Percentiles rank a stretch among this genome's conserved stretches.
phyloP scores from a whole-genome alignment of 2,329 filamentous ascomycete genomes.

The Calonectria pteridis region DNA sequence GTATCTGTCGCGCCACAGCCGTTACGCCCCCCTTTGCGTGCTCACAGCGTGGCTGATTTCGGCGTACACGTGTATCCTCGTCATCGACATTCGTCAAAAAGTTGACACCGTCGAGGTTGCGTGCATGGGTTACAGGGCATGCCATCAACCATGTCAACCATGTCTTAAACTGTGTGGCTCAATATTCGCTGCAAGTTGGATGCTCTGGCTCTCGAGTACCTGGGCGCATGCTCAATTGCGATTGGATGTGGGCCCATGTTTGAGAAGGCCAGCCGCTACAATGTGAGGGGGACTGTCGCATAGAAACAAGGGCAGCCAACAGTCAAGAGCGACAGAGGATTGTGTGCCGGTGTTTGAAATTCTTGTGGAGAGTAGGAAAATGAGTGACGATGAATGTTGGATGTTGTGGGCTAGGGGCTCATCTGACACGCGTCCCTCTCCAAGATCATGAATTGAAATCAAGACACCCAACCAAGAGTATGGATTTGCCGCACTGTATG shows the following conservation, averaged over 20 bases:
- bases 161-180: background rate
- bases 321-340: background rate
- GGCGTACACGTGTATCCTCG: conserved; percentile 1
- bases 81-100: background rate
- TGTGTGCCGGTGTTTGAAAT: background rate
- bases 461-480: background rate
- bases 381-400: conserved; percentile 8
- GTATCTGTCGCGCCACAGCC: conserved; percentile 6
- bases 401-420: conserved; percentile 29
- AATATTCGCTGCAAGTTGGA: background rate
- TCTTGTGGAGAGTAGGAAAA: background rate
- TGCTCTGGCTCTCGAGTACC: background rate
- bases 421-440: conserved; percentile 42
- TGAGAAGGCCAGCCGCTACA: background rate
- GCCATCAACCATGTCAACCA: background rate
- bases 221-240: background rate
- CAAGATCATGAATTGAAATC: conserved; percentile 24
- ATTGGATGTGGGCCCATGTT: conserved; percentile 13
- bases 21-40: background rate
- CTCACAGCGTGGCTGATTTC: background rate
- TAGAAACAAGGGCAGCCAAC: conserved; percentile 5
- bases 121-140: background rate
- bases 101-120: background rate
- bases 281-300: background rate
- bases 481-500: conserved; percentile 11